Conservation (phyloP, 139 green algal species). For the Coccomyxa sp. region DNA sequence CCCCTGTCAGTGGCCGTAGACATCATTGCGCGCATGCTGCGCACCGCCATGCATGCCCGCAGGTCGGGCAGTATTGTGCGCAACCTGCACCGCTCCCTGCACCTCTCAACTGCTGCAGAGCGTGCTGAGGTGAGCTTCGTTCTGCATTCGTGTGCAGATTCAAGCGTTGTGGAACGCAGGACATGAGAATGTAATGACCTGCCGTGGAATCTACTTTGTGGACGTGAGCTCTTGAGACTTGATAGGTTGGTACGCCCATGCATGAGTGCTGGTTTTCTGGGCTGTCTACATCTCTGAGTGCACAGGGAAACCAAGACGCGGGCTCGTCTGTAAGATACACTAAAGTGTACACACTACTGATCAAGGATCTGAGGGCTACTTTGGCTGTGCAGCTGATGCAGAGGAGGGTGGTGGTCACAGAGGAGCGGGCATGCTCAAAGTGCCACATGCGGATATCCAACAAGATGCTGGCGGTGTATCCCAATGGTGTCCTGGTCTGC, state of each 20-base stretch:
- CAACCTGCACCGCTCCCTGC: constrained; percentile 10
- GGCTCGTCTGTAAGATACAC: too few species aligned
- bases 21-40: constrained; percentile 56
- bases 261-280: too few species aligned
- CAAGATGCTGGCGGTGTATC: constrained; percentile 46
- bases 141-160: too few species aligned
- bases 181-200: background rate
- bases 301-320: too few species aligned
- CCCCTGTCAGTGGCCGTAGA: constrained; percentile 48
- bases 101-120: constrained; percentile 5
- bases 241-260: too few species aligned
- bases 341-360: too few species aligned
- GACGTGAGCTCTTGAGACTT: background rate
- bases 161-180: background rate
- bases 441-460: constrained; percentile 44
- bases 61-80: constrained; percentile 27
- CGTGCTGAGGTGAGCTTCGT: constrained; percentile 13
- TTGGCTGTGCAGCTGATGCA: constrained; percentile 10
- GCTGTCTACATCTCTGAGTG: too few species aligned
- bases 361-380: background rate
- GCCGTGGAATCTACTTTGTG: background rate
- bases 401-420: constrained; percentile 21
- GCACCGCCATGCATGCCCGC: constrained; percentile 53
- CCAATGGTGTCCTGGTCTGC: constrained; percentile 29
- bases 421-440: constrained; percentile 36